Evolutionary conservation across 345 rosid genomes (phyloP).

Genomic region (Rhodomyrtus tomentosa): DNA sequence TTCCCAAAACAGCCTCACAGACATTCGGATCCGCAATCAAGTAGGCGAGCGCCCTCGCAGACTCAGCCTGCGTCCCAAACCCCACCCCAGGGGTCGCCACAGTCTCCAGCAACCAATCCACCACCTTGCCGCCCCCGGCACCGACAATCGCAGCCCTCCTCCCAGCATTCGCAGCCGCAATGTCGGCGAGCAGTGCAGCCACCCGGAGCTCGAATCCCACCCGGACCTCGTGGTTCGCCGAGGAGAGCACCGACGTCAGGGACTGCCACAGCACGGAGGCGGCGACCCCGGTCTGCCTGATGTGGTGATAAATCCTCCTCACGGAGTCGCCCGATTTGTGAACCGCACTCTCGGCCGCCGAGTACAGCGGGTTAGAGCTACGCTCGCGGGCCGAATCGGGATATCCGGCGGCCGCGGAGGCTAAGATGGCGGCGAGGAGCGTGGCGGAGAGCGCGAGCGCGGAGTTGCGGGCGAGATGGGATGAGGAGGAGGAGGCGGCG

Average conservation of each 20-base stretch:
- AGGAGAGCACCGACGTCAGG: conserved; percentile 73
- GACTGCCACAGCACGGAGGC: conserved; percentile 91
- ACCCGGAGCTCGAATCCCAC: conserved; percentile 86
- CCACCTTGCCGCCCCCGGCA: conserved; percentile 83
- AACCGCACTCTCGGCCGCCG: conserved; percentile 30
- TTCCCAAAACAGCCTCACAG: conserved; percentile 55
- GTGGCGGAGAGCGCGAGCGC: conserved; percentile 48
- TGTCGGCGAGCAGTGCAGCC: conserved; percentile 82
- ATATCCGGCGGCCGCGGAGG: conserved; percentile 20
- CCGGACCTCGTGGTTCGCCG: conserved; percentile 90
- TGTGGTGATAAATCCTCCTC: conserved; percentile 42
- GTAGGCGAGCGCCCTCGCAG: conserved; percentile 86
- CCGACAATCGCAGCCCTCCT: conserved; percentile 79
- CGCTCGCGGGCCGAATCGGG: conserved; percentile 4
- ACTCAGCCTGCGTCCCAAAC: conserved; percentile 77
- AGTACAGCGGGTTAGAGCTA: conserved; percentile 20
- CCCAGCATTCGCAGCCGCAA: conserved; percentile 63
- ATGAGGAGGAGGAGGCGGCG: background rate
- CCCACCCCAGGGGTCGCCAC: conserved; percentile 50
- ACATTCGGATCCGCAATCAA: conserved; percentile 82
- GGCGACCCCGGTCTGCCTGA: conserved; percentile 65
- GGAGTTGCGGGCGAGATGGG: conserved; percentile 28
- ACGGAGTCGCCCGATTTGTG: conserved; percentile 50
- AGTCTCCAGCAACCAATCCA: conserved; percentile 92
- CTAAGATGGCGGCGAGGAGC: conserved; percentile 34